Evolutionary conservation across 2,329 filamentous ascomycete genomes (phyloP), one percentile per base, ranked within the genome.

Genomic region (Colletotrichum simmondsii): DNA sequence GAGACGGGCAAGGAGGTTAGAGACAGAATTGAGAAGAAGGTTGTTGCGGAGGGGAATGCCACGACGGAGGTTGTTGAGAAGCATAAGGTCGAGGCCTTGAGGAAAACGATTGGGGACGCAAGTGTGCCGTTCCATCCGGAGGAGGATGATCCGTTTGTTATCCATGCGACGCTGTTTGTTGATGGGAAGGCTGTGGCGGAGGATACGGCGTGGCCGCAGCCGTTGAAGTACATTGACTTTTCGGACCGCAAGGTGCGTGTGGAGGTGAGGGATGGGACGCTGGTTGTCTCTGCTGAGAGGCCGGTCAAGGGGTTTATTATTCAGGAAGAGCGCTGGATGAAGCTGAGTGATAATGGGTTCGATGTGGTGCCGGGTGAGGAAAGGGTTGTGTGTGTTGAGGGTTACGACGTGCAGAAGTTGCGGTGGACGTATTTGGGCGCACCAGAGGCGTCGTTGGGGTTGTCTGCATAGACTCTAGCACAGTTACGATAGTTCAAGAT

Each of bases 181-280:
- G 77, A 82, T 2, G 85, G 81, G 0, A 72, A 79, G 22, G 77
- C 84, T 19, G 77, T 89, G 2, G 84, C 88, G 4, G 80, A 85
- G 16, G 87, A 89, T 70, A 82, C 85, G 14, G 87, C 88, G 35
- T 92, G 90, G 90, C 90, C 90, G 1, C 88, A 92, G 60, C 90
- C 90, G 1, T 75, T 92, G 63, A 92, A 92, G 79, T 91, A 91
- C 73, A 78, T 90, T 1, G 85, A 87, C 74, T 81, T 92, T 54
- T 79, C 83, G 14, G 80, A 85, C 52, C 84, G 87, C 30, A 77
- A 80, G 1, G 78, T 90, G 12, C 76, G 76, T 11, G 76, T 85
- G 28, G 73, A 78, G 14, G 56, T 53, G 8, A 42, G 46, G 30
- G 56, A 81, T 6, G 76, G 78, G 4, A 67, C 68, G 1, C 78